Evolutionary conservation across 2,329 filamentous ascomycete species (phyloP).

Genomic region (Exophiala alcalophila): DNA sequence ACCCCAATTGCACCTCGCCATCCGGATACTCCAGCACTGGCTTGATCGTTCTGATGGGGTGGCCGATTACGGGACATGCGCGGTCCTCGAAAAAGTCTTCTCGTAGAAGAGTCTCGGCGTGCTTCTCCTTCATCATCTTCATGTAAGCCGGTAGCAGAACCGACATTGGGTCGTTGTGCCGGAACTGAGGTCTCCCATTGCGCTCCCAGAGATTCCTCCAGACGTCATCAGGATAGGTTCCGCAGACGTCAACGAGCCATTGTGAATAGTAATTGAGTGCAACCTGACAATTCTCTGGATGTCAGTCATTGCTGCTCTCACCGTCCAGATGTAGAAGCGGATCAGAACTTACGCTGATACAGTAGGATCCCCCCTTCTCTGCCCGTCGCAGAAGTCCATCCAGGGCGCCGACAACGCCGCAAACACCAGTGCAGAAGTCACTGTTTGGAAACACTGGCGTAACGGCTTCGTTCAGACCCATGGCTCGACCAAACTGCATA

Average conservation of each 20-base stretch:
- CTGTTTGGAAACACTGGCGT: slow-evolving; percentile 52
- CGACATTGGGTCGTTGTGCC: slow-evolving; percentile 50
- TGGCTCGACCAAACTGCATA: slow-evolving; percentile 36
- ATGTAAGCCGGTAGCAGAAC: slow-evolving; percentile 42
- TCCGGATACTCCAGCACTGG: slow-evolving; percentile 43
- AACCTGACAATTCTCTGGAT: slow-evolving; percentile 4
- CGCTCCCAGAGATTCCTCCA: slow-evolving; percentile 49
- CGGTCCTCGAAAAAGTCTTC: slow-evolving; percentile 49
- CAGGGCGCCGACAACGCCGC: slow-evolving; percentile 65
- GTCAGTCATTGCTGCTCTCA: too few relatives aligned
- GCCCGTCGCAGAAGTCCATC: slow-evolving; percentile 62
- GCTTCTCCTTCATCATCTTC: slow-evolving; percentile 41
- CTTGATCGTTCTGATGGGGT: slow-evolving; percentile 41
- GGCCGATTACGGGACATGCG: slow-evolving; percentile 37
- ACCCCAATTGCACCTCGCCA: slow-evolving; percentile 41
- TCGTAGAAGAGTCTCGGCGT: slow-evolving; percentile 42
- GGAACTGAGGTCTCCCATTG: slow-evolving; percentile 48
- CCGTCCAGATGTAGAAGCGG: too few relatives aligned
- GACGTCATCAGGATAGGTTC: slow-evolving; percentile 41
- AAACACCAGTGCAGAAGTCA: slow-evolving; percentile 67
- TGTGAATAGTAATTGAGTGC: slow-evolving; percentile 39
- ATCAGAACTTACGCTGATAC: too few relatives aligned
- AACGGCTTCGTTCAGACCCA: slow-evolving; percentile 36
- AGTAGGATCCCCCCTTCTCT: slow-evolving; percentile 46
- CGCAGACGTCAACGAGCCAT: slow-evolving; percentile 40